Conservation (phyloP, 2,329 filamentous ascomycete species). For the Grosmannia serpens region DNA sequence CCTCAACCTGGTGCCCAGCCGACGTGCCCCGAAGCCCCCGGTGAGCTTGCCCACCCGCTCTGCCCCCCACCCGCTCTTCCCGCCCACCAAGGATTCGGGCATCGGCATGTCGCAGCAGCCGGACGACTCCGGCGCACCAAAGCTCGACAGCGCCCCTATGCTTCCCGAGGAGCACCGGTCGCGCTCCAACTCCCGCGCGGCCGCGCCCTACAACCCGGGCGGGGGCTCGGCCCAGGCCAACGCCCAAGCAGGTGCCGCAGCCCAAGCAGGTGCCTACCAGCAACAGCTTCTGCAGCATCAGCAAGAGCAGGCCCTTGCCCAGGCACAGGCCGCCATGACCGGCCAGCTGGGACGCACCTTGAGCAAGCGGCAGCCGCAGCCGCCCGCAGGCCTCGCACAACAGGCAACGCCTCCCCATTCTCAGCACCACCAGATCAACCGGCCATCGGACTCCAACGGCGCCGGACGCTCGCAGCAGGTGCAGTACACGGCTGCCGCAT, state of each 20-base stretch:
- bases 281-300: conserved; percentile 65
- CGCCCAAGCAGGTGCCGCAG: conserved; percentile 24
- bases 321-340: conserved; percentile 66
- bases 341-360: conserved; percentile 60
- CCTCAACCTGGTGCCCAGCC: conserved; percentile 59
- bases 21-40: conserved; percentile 83
- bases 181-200: conserved; percentile 54
- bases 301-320: conserved; percentile 72
- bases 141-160: conserved; percentile 47
- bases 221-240: neutral
- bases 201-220: conserved; percentile 38
- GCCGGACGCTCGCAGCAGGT: conserved; percentile 21
- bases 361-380: conserved; percentile 52
- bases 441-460: conserved; percentile 24
- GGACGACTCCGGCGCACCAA: conserved; percentile 43
- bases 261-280: conserved; percentile 34
- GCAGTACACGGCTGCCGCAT: neutral
- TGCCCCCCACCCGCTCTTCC: conserved; percentile 44
- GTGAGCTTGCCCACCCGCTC: conserved; percentile 46
- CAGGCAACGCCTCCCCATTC: conserved; percentile 40
- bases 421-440: conserved; percentile 35
- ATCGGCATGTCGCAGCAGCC: conserved; percentile 48
- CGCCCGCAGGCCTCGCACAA: conserved; percentile 24
- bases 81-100: conserved; percentile 46
- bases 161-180: conserved; percentile 57